These are phyloP conservation scores for Ogataea thermomethanolica DNA, from an alignment of 805 yeast genomes.

Conservation along the genomic window DNA sequence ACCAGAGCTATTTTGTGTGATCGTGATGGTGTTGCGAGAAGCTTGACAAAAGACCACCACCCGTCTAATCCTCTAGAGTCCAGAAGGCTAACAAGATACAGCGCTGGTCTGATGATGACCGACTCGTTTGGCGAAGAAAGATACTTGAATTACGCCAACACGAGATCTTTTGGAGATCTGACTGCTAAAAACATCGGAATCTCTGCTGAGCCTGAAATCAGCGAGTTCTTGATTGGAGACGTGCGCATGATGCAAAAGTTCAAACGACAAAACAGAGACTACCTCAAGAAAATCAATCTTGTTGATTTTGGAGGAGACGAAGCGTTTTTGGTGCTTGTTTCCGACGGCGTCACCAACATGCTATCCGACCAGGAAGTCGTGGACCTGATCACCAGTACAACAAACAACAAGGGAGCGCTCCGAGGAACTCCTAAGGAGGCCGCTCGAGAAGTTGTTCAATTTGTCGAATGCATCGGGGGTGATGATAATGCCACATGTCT, in stretches of 20 bases:
- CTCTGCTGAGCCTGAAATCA: constrained; percentile 87
- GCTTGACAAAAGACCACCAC: constrained; percentile 79
- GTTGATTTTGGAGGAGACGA: constrained; percentile 75
- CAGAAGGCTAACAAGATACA: constrained; percentile 60
- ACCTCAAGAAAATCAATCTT: constrained; percentile 18
- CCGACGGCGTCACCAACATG: constrained; percentile 84
- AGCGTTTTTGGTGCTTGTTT: constrained; percentile 73
- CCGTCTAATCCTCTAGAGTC: constrained; percentile 81
- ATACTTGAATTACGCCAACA: constrained; percentile 77
- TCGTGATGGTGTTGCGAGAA: constrained; percentile 70
- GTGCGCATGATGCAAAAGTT: constrained; percentile 36
- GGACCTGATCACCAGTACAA: constrained; percentile 74
- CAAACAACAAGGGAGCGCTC: constrained; percentile 58
- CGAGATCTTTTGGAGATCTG: constrained; percentile 90
- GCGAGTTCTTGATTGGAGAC: constrained; percentile 67
- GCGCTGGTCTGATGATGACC: constrained; percentile 63
- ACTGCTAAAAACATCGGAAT: constrained; percentile 80
- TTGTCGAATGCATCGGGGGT: constrained; percentile 82
- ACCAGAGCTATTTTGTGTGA: constrained; percentile 86
- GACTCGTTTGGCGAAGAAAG: constrained; percentile 94
- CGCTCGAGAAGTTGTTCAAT: constrained; percentile 80
- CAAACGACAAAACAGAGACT: constrained; percentile 22
- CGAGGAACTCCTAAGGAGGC: constrained; percentile 81
- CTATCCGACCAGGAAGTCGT: constrained; percentile 88
- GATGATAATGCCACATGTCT: constrained; percentile 95